Evolutionary conservation across 257 asterid genomes (phyloP).

Genomic region (Solanum lycopersicoides): DNA sequence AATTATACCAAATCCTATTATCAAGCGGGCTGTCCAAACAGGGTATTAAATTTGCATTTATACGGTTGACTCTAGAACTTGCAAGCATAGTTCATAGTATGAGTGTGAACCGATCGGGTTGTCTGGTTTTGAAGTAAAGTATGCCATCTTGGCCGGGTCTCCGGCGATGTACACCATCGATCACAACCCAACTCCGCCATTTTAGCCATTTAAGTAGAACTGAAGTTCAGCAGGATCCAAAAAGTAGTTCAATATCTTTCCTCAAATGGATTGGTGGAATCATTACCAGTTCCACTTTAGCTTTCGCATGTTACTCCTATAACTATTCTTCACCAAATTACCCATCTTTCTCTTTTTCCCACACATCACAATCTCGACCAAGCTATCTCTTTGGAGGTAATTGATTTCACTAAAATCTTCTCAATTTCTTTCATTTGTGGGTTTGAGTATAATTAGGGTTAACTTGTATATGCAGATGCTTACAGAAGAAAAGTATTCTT

Average conservation of each 20-base stretch:
- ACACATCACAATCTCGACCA: conserved; percentile 14
- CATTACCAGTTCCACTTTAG: conserved; percentile 36
- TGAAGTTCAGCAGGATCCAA: neutral
- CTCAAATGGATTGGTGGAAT: conserved; percentile 51
- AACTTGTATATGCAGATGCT: conserved; percentile 39
- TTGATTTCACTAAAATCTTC: neutral
- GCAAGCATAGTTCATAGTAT: too few species aligned
- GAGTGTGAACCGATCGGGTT: neutral
- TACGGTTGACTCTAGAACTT: too few species aligned
- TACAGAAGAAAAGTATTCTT: conserved; percentile 72
- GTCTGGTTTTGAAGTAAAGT: neutral
- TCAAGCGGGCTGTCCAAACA: too few species aligned
- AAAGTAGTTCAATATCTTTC: conserved; percentile 1
- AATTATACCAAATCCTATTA: too few species aligned
- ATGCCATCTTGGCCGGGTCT: conserved; percentile 52
- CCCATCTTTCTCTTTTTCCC: conserved; percentile 23
- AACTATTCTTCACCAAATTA: conserved; percentile 9
- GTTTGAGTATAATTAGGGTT: neutral
- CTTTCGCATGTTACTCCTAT: conserved; percentile 25
- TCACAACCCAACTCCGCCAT: conserved; percentile 10
- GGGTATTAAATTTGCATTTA: too few species aligned
- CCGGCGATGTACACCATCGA: conserved; percentile 31
- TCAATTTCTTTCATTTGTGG: neutral
- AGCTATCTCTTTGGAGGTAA: conserved; percentile 54
- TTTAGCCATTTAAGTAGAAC: conserved; percentile 12